Base-by-base conservation (phyloP, 2,329 filamentous ascomycete species). In the Ambrosiella xylebori region DNA sequence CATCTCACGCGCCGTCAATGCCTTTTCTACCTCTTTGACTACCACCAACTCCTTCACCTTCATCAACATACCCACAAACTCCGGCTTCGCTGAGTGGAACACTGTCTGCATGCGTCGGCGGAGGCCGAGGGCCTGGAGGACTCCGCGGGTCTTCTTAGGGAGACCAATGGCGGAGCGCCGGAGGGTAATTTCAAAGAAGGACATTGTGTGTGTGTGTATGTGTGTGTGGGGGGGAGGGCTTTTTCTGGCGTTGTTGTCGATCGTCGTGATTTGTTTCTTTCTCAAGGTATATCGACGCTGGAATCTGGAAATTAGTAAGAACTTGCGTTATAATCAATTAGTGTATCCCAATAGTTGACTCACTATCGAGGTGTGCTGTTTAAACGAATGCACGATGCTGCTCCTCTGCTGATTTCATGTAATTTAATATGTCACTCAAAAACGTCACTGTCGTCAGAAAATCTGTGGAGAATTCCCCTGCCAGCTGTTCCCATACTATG, bases 31-130 rank as follows among this genome's bases (percentile, higher is more conserved):
- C 72, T 95, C 89, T 64, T 82, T 75, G 40, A 95, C 88, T 57
- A 80, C 76, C 51, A 96, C 87, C 62, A 96, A 75, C 73, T 96
- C 90, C 75, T 96, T 96, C 65, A 96, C 88, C 71, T 85, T 85
- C 76, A 96, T 85, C 66, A 96, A 88, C 74, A 94, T 88, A 68
- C 90, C 90, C 8, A 90, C 90, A 62, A 88, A 82, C 64, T 88
- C 82, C 47, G 83, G 81, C 61, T 79, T 79, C 61, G 95, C 88
- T 41, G 87, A 86, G 71, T 95, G 85, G 76, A 94, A 95, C 66
- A 95, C 90, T 57, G 86, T 91, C 66, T 83, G 83, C 78, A 84
- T 83, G 66, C 90, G 86, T 69, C 86, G 87, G 65, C 84, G 86
- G 63, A 96, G 80, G 59, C 90, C 90, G 61, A 96, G 85, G 15